phyloP scores from a whole-genome alignment of 1,284 basidiomycete genomes.

The Ganoderma boninense region DNA sequence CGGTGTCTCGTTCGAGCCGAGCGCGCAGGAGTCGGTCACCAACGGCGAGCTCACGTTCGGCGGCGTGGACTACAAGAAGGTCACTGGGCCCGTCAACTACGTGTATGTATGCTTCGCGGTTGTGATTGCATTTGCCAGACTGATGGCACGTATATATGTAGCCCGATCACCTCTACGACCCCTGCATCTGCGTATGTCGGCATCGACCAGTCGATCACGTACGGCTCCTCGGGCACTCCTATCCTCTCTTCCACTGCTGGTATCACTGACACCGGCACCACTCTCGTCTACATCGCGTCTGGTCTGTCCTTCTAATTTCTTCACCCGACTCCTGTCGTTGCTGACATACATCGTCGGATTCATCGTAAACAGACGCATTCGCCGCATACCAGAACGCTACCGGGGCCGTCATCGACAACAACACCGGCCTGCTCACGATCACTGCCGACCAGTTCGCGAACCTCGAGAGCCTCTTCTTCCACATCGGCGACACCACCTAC shows the following conservation, averaged over 20 bases:
- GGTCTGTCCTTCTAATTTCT: constrained; percentile 27
- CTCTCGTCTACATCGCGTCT: constrained; percentile 48
- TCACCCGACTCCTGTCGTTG: too few relatives aligned
- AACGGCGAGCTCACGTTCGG: constrained; percentile 32
- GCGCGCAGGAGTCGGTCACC: constrained; percentile 37
- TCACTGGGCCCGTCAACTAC: neutral
- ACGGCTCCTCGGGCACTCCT: constrained; percentile 39
- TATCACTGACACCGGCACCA: constrained; percentile 40
- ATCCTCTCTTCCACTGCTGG: constrained; percentile 37
- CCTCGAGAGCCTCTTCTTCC: constrained; percentile 40
- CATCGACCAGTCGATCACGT: constrained; percentile 57
- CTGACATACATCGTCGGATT: neutral
- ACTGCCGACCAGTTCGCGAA: constrained; percentile 33
- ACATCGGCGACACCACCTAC: constrained; percentile 35
- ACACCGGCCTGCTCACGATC: constrained; percentile 37
- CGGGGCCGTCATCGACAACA: constrained; percentile 32
- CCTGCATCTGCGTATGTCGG: constrained; percentile 60
- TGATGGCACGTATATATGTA: constrained; percentile 28
- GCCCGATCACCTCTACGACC: constrained; percentile 54
- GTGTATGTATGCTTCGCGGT: constrained; percentile 32
- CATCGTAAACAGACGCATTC: constrained; percentile 31
- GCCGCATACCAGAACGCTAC: constrained; percentile 33
- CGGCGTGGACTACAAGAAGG: neutral
- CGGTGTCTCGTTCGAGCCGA: constrained; percentile 57
- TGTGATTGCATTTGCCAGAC: neutral